These are phyloP conservation scores for Nitzschia sp. DNA, from an alignment of 108 stramenopile species.

Conservation along the genomic window DNA sequence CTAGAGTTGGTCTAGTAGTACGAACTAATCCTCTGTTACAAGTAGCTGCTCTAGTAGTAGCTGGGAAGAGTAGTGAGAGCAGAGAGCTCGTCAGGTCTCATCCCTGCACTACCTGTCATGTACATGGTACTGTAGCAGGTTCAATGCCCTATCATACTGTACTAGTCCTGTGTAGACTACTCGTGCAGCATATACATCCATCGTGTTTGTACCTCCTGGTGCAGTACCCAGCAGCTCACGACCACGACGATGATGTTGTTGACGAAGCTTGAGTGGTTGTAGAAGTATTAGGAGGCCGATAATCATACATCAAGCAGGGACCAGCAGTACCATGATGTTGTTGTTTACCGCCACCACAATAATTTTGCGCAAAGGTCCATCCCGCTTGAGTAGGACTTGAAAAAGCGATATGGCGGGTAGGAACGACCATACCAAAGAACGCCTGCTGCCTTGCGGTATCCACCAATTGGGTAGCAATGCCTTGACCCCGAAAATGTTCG, in stretches of 20 bases:
- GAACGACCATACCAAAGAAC: slow-evolving; percentile 65
- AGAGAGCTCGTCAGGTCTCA: not conserved
- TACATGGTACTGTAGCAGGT: not conserved
- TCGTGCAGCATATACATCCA: not conserved
- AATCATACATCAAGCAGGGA: not conserved
- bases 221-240: not conserved
- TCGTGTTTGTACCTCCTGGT: not conserved
- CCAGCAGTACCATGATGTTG: too few relatives aligned
- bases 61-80: not conserved
- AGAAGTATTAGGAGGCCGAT: too few relatives aligned
- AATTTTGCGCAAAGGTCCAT: slow-evolving; percentile 55
- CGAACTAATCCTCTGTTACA: too few relatives aligned
- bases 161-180: not conserved
- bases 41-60: not conserved
- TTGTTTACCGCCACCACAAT: slow-evolving; percentile 19
- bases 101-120: not conserved
- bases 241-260: not conserved
- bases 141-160: not conserved
- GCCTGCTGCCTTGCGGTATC: slow-evolving; percentile 62
- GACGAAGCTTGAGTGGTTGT: not conserved
- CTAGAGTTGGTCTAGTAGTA: too few relatives aligned
- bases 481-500: slow-evolving; percentile 41
- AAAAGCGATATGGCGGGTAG: slow-evolving; percentile 59
- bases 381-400: slow-evolving; percentile 85
- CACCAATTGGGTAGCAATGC: slow-evolving; percentile 70